Evolutionary conservation across 2,329 filamentous ascomycete species (phyloP).

Genomic region (Furcasterigmium furcatum): DNA sequence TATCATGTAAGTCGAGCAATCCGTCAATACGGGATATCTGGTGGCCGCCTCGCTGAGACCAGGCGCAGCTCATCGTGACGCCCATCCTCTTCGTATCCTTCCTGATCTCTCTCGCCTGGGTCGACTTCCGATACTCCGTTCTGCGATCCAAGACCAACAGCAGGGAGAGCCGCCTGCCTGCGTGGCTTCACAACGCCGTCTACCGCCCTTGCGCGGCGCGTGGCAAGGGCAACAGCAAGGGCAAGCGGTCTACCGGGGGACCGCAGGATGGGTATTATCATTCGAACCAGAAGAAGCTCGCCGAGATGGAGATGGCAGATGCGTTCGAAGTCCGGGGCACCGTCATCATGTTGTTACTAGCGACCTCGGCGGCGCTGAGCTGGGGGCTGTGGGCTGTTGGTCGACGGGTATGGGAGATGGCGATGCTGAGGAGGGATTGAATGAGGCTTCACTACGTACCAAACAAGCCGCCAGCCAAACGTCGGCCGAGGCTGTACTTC

Average conservation of each 20-base stretch:
- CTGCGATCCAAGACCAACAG: slow-evolving; percentile 39
- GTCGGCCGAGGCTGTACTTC: no score
- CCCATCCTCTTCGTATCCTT: slow-evolving; percentile 63
- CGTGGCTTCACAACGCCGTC: slow-evolving; percentile 37
- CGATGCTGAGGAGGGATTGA: no score
- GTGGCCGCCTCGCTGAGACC: not conserved
- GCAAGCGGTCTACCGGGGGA: slow-evolving; percentile 10
- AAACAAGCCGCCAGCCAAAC: no score
- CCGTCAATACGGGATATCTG: not conserved
- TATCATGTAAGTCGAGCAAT: slow-evolving; percentile 15
- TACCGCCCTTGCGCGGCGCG: slow-evolving; percentile 31
- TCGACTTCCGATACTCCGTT: slow-evolving; percentile 55
- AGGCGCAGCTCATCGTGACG: slow-evolving; percentile 51
- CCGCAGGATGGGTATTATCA: slow-evolving; percentile 43
- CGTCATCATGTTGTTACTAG: slow-evolving; percentile 48
- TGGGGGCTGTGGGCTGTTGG: slow-evolving; percentile 22
- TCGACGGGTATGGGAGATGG: not conserved
- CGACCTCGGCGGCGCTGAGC: slow-evolving; percentile 23
- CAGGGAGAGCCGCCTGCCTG: slow-evolving; percentile 23
- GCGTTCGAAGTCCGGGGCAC: slow-evolving; percentile 57
- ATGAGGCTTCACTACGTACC: no score
- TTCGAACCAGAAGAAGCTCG: slow-evolving; percentile 56
- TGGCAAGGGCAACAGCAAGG: slow-evolving; percentile 8
- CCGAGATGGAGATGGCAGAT: slow-evolving; percentile 59
- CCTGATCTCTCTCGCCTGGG: slow-evolving; percentile 59